A percentile compares a stretch with the other conserved stretches of the same genome.
Evolutionary conservation across 2,329 filamentous ascomycete species (phyloP).

Genomic region (Colletotrichum phormii): DNA sequence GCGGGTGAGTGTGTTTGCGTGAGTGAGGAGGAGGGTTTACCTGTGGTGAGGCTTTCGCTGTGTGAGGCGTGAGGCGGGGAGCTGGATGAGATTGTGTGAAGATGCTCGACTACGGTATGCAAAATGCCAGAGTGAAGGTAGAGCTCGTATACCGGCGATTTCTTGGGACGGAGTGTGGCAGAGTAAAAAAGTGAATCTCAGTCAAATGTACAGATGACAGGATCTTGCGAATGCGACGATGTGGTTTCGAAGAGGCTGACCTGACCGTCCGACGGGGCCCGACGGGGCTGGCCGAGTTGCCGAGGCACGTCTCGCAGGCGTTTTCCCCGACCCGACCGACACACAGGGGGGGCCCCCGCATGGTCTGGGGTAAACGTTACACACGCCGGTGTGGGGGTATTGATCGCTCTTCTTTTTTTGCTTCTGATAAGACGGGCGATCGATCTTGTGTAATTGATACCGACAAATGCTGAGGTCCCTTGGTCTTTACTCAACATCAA

Average conservation of each 20-base stretch:
- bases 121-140: no score
- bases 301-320: conserved; percentile 31
- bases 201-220: conserved; percentile 6
- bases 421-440: conserved; percentile 1
- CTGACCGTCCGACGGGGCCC: conserved; percentile 6
- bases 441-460: not conserved
- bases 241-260: not conserved
- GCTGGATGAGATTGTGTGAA: not conserved
- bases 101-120: no score
- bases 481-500: not conserved
- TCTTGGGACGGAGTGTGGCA: not conserved
- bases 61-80: not conserved
- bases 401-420: not conserved
- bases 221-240: conserved; percentile 26
- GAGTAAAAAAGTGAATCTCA: not conserved
- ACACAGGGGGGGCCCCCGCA: conserved; percentile 17
- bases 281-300: conserved; percentile 28
- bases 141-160: no score
- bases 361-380: conserved; percentile 19
- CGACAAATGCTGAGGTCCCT: not conserved
- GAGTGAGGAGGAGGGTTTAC: not conserved
- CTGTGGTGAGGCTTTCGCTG: not conserved
- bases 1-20: not conserved
- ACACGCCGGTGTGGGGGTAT: conserved; percentile 3
- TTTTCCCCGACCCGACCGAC: not conserved